phyloP scores from a whole-genome alignment of 345 rosid genomes.

The Euphorbia tirucalli region DNA sequence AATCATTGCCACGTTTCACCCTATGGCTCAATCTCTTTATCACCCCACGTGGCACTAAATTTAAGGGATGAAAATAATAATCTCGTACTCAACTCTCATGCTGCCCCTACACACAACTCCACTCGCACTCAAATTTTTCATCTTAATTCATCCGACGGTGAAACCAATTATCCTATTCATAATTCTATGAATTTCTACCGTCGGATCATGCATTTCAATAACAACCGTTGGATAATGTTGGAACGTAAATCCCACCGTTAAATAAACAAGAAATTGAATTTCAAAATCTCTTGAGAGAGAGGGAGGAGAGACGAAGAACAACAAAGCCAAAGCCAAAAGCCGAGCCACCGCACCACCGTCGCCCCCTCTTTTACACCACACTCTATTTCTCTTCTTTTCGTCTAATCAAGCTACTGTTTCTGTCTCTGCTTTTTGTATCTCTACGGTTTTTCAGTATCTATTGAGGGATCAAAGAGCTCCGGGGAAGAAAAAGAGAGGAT shows the following conservation, averaged over 20 bases:
- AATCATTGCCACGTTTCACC: not conserved
- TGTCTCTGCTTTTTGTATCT: slow-evolving; percentile 17
- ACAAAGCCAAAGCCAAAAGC: slow-evolving; percentile 23
- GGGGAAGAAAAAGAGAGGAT: not conserved
- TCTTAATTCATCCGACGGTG: slow-evolving; percentile 46
- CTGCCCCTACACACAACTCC: not conserved
- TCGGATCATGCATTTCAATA: slow-evolving; percentile 34
- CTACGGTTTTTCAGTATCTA: not conserved
- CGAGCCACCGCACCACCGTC: slow-evolving; percentile 3
- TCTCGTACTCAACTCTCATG: not conserved
- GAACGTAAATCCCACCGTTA: slow-evolving; percentile 54
- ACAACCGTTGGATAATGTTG: slow-evolving; percentile 41
- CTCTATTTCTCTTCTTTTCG: slow-evolving; percentile 17
- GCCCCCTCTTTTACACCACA: too few relatives aligned
- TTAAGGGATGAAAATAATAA: not conserved
- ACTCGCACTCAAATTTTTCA: slow-evolving; percentile 2
- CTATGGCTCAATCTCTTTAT: not conserved
- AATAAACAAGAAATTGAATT: slow-evolving; percentile 67
- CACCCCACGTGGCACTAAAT: slow-evolving; percentile 22
- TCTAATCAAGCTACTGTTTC: not conserved
- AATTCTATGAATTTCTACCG: slow-evolving; percentile 55
- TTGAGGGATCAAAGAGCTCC: not conserved
- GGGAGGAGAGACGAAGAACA: slow-evolving; percentile 59
- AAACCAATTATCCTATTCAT: slow-evolving; percentile 6
- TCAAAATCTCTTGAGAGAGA: slow-evolving; percentile 86